A percentile compares a stretch with the other conserved stretches of the same genome.
These are phyloP conservation scores for Lolium multiflorum DNA, from an alignment of 176 grass and related monocot genomes.

Conservation along the genomic window DNA sequence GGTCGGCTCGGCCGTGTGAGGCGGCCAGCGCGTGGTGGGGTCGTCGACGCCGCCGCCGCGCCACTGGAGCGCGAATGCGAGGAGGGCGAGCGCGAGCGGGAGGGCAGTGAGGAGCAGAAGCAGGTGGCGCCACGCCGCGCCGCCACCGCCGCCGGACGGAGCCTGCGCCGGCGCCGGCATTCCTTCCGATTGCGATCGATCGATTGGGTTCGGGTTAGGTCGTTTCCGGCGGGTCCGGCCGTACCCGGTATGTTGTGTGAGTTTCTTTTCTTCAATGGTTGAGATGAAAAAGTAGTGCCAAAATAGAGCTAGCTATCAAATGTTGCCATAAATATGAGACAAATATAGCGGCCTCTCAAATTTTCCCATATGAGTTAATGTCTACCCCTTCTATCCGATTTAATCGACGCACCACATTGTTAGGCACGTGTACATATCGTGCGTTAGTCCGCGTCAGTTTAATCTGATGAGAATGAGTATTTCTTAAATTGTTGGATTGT, in stretches of 20 bases:
- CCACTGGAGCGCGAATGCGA: conserved; percentile 90
- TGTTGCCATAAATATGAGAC: no score
- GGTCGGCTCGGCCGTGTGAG: conserved; percentile 51
- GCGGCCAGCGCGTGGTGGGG: conserved; percentile 65
- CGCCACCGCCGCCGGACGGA: not conserved
- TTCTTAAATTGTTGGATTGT: no score
- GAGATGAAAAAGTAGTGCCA: no score
- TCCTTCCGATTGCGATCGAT: conserved; percentile 6
- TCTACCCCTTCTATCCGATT: no score
- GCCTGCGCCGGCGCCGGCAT: conserved; percentile 37
- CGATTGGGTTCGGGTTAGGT: not conserved
- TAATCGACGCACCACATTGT: no score
- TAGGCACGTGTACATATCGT: no score
- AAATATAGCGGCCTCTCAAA: no score
- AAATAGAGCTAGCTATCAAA: no score
- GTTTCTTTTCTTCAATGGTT: not conserved
- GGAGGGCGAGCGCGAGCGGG: conserved; percentile 65
- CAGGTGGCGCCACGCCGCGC: conserved; percentile 46
- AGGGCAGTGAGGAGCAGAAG: conserved; percentile 74
- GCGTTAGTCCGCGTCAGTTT: no score
- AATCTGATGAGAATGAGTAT: no score
- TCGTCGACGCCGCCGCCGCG: conserved; percentile 79
- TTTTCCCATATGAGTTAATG: no score
- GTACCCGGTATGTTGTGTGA: not conserved
- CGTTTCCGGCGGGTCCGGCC: no score